Conservation (phyloP, 257 asterid genomes). For the Forsythia suspensa region DNA sequence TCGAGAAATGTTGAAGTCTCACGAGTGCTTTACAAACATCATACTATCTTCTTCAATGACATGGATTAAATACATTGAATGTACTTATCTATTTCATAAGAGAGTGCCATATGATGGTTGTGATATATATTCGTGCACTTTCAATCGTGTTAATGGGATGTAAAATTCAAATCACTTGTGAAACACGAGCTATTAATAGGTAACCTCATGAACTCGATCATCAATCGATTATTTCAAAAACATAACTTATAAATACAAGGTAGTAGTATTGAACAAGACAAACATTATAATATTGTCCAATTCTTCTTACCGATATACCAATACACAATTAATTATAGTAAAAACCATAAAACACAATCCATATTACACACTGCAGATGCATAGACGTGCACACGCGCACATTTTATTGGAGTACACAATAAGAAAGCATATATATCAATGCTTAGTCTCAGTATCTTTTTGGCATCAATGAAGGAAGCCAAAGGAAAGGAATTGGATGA, state of each 20-base stretch:
- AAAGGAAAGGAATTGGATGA: slow-evolving; percentile 26
- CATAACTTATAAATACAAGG: too few species aligned
- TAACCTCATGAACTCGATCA: not conserved
- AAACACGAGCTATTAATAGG: not conserved
- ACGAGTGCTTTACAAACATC: not conserved
- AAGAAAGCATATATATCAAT: not conserved
- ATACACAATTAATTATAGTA: too few species aligned
- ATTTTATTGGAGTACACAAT: not conserved
- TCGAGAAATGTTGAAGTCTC: not conserved
- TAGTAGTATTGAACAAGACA: too few species aligned
- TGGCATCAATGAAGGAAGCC: slow-evolving; percentile 28
- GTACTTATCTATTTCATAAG: not conserved
- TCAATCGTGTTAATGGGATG: not conserved
- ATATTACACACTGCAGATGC: too few species aligned
- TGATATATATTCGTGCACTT: not conserved
- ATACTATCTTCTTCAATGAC: not conserved
- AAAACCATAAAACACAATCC: too few species aligned
- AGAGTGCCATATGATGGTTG: not conserved
- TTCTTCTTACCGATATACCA: too few species aligned
- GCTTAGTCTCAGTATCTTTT: slow-evolving; percentile 35
- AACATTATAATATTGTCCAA: too few species aligned
- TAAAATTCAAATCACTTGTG: slow-evolving; percentile 16
- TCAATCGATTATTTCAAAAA: too few species aligned
- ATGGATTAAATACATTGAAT: not conserved
- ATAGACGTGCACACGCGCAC: not conserved